Percentiles rank a stretch among this genome's conserved stretches.
Evolutionary conservation across 192 early-diverging fungal species (phyloP).

Genomic region (Funneliformis geosporum): DNA sequence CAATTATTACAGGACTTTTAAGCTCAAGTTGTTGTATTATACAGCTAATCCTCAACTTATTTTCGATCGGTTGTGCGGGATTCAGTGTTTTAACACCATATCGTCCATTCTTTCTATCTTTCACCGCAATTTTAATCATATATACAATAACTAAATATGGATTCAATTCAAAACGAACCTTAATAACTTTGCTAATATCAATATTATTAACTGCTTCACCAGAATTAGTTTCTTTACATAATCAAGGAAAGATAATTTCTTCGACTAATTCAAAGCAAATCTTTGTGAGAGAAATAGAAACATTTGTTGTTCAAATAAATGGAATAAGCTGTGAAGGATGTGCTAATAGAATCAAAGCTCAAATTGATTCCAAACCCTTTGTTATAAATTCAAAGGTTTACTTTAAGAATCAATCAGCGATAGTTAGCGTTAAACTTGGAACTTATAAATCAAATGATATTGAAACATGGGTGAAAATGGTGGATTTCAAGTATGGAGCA

Average conservation of each 20-base stretch:
- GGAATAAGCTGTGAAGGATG: conserved; percentile 56
- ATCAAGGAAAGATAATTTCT: conserved; percentile 30
- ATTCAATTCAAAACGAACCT: conserved; percentile 29
- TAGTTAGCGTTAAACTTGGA: not conserved
- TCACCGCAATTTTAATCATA: conserved; percentile 36
- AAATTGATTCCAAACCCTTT: conserved; percentile 29
- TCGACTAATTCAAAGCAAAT: too few species aligned
- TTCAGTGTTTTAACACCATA: conserved; percentile 55
- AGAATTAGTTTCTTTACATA: conserved; percentile 46
- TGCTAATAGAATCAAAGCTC: conserved; percentile 50
- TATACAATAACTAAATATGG: conserved; percentile 37
- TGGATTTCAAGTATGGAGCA: conserved; percentile 11
- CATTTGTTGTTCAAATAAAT: conserved; percentile 33
- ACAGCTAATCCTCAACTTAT: conserved; percentile 53
- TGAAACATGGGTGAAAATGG: conserved; percentile 13
- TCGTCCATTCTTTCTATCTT: conserved; percentile 41
- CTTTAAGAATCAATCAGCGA: conserved; percentile 37
- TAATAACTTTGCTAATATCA: conserved; percentile 26
- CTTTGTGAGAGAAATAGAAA: not conserved
- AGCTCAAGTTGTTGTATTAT: conserved; percentile 56
- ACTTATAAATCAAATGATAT: not conserved
- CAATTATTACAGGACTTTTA: conserved; percentile 41
- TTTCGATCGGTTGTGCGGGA: conserved; percentile 58
- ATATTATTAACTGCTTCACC: conserved; percentile 43
- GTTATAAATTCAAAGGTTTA: conserved; percentile 44